These are phyloP conservation scores for Scytalidium lignicola DNA, from an alignment of 2,329 filamentous ascomycete genomes.

Conservation along the genomic window DNA sequence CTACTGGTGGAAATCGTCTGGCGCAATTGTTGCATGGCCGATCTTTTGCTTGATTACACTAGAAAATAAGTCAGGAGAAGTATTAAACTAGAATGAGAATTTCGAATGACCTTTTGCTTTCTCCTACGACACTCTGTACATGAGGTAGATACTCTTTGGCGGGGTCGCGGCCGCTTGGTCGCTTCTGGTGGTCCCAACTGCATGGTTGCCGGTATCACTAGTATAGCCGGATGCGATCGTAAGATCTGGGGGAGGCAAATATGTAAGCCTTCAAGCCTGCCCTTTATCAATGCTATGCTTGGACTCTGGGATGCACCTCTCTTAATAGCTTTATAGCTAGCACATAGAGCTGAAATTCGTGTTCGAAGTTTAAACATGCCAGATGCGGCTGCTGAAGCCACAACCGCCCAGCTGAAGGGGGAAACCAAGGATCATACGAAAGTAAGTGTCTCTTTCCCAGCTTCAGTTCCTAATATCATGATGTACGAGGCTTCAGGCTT, in stretches of 20 bases:
- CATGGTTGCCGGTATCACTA: constrained; percentile 14
- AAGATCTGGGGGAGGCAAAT: not conserved
- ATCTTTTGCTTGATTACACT: constrained; percentile 22
- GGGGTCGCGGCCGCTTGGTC: constrained; percentile 9
- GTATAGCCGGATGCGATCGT: not conserved
- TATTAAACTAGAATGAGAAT: not conserved
- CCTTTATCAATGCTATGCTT: not conserved
- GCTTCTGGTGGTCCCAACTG: constrained; percentile 9
- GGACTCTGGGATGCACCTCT: not conserved
- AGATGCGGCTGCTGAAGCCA: not conserved
- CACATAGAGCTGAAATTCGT: not conserved
- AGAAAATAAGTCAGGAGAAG: not conserved
- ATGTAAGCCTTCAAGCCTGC: not conserved
- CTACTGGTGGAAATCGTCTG: constrained; percentile 14
- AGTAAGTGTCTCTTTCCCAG: not conserved
- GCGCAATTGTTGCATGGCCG: constrained; percentile 21
- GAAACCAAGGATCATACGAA: not conserved
- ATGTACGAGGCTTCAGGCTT: not conserved
- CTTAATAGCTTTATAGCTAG: not conserved
- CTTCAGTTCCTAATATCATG: not conserved
- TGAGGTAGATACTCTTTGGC: constrained; percentile 18
- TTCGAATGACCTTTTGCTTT: constrained; percentile 14
- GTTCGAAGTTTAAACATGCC: not conserved
- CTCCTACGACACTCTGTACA: constrained; percentile 19
- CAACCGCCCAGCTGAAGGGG: not conserved